Base-by-base conservation (phyloP, 257 asterid species). In the Salvia rosmarinus region DNA sequence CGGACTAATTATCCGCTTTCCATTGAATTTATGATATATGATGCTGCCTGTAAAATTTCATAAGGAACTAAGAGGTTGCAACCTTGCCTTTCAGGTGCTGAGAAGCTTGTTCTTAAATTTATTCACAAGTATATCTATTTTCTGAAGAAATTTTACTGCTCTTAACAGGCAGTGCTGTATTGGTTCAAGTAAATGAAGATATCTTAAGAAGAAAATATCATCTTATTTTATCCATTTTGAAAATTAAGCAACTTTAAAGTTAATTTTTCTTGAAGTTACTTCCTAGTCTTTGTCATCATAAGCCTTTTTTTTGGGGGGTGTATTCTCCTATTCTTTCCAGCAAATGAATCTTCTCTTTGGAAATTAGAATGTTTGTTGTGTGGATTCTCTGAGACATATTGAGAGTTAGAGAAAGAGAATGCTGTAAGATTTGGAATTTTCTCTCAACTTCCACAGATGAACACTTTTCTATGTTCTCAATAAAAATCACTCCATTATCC, bases 391-490 rank as follows among this genome's bases (percentile, higher is more conserved):
- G 4, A 10, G 43, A 73, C 59, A 10, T 66, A 40, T 56, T 28
- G 52, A 64, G 68, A 43, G 59, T 54, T 58, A 50, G 35, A 42
- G 54, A 19, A 10, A 32, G 64, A 9, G 47, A 40, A 49, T 61
- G 64, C 55, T 14, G 35, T 57, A 56, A 35, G 62, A 70, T 47
- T 64, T 70, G 64, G 30, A 64, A 14, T 11, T 28, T 64, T 77
- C 73, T 60, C 25, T 58, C 46, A 32, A 32, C 2, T 32, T 32
- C 37, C 37, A 32, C 37, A 32, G 37, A 32, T 32, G 4, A 32
- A 32, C 37, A 32, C 4, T 32, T 32, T 32, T 32, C 37, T 32
- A 32, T 1, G 30, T 32, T 32, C 37, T 32, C 4, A 1, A 32
- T 32, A 9, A 70, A 42, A 32, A 28, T 10, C 9, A n/a, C 17